Percentiles rank a stretch among this genome's conserved stretches.
phyloP scores from a whole-genome alignment of 345 rosid species.

The Gossypium ekmanianum region DNA sequence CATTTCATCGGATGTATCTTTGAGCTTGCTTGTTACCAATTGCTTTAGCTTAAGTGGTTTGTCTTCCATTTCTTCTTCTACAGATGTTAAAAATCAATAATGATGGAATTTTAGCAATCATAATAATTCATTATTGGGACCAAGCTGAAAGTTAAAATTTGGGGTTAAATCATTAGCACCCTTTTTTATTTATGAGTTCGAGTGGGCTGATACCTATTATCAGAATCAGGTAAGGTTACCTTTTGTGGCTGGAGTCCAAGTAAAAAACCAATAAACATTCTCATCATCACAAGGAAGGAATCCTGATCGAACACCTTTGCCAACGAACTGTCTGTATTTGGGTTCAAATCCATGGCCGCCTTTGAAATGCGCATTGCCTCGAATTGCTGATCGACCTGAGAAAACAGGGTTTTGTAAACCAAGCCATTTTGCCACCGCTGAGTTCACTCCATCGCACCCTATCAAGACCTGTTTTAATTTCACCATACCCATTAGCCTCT shows the following conservation, averaged over 20 bases:
- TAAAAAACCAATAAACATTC: slow-evolving; percentile 31
- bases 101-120: neutral
- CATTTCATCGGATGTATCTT: neutral
- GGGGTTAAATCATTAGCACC: too few relatives aligned
- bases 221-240: slow-evolving; percentile 14
- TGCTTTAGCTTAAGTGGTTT: slow-evolving; percentile 1
- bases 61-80: slow-evolving; percentile 4
- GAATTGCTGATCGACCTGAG: slow-evolving; percentile 29
- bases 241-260: slow-evolving; percentile 16
- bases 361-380: slow-evolving; percentile 28
- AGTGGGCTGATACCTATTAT: rapidly evolving
- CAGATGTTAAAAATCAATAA: neutral
- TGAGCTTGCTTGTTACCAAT: neutral
- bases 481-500: too few relatives aligned
- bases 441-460: slow-evolving; percentile 50
- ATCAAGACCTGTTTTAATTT: slow-evolving; percentile 24
- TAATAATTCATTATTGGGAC: too few relatives aligned
- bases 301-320: slow-evolving; percentile 23
- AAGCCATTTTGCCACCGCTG: slow-evolving; percentile 30
- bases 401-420: slow-evolving; percentile 24
- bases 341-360: slow-evolving; percentile 29
- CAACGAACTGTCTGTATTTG: slow-evolving; percentile 18
- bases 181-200: too few relatives aligned
- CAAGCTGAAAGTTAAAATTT: too few relatives aligned
- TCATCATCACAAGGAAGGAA: slow-evolving; percentile 24